Base-by-base conservation (phyloP, 495 filamentous ascomycete genomes). In the Aspergillus baeticus region DNA sequence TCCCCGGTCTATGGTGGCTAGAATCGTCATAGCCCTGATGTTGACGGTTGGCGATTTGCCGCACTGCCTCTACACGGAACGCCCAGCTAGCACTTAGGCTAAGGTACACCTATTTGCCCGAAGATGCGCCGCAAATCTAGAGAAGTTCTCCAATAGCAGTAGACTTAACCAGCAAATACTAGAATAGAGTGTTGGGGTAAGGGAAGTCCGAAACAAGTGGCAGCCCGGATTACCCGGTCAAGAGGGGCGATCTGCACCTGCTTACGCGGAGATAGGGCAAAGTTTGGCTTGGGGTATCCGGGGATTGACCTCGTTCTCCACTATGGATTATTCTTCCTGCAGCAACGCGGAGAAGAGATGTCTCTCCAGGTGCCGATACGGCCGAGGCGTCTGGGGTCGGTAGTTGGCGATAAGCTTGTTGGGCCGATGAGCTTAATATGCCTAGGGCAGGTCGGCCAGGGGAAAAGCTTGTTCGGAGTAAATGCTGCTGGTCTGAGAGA, bases 301-400 rank as follows among this genome's bases (percentile, higher is more conserved):
- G 26, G 26, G 26, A 29, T 29, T 8, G 26, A 4, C 26, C 26
- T 29, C 8, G 26, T 8, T 29, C 26, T 29, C 26, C 26, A 29
- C 26, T 29, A 3, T 29, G 4, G 26, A 29, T 4, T 29, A 29
- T 29, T 4, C 26, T 29, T 29, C 26, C 3, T 29, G 26, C 26
- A 29, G 10, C 10, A 11, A 42, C 43, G 58, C 53, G 53, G 58
- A 42, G 52, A 52, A 54, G 23, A 22, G 21, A 37, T 43, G 41
- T 22, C 41, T 11, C 33, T 38, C 18, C 20, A 34, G 18, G 13
- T 26, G 42, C 42, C 42, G 34, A 20, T 10, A 10, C 37, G 20
- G 8, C n/a, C n/a, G n/a, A n/a, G n/a, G n/a, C n/a, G n/a, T 50
- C 20, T 20, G 34, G 34, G 13, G 33, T 47, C 39, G 37, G 38